These are phyloP conservation scores for Sporothrix humicola DNA, from an alignment of 2,329 filamentous ascomycete genomes.

Conservation along the genomic window DNA sequence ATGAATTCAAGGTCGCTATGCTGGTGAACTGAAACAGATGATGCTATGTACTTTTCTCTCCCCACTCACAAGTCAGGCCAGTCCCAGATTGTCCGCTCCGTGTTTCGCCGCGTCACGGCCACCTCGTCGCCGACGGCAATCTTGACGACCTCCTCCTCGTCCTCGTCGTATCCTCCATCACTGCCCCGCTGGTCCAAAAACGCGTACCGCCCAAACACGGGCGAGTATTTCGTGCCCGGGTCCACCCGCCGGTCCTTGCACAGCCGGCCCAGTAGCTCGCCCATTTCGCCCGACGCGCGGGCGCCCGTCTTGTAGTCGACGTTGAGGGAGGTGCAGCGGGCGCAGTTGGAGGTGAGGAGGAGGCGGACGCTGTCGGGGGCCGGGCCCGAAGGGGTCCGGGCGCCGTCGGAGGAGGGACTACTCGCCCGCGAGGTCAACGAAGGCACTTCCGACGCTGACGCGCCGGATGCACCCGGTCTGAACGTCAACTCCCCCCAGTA, in stretches of 20 bases:
- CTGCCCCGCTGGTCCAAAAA: conserved; percentile 54
- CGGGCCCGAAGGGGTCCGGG: background rate
- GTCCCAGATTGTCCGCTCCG: conserved; percentile 60
- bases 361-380: conserved; percentile 46
- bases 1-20: conserved; percentile 5
- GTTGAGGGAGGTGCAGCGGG: conserved; percentile 71
- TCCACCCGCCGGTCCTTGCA: conserved; percentile 75
- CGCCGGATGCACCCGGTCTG: too few species aligned
- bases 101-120: conserved; percentile 55
- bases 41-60: background rate
- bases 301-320: conserved; percentile 72
- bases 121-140: conserved; percentile 59
- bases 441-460: background rate
- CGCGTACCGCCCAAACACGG: conserved; percentile 75
- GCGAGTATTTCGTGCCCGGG: conserved; percentile 67
- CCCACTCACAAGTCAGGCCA: conserved; percentile 48
- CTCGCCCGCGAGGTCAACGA: background rate
- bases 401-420: too few species aligned
- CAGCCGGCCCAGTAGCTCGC: conserved; percentile 70
- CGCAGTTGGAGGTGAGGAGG: conserved; percentile 71
- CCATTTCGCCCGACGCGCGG: conserved; percentile 60
- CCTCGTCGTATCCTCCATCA: conserved; percentile 27
- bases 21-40: background rate
- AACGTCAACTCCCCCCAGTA: conserved; percentile 73
- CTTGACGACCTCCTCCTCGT: conserved; percentile 40